These are phyloP conservation scores for Lepidium didymum DNA, from an alignment of 345 rosid species.

Conservation along the genomic window DNA sequence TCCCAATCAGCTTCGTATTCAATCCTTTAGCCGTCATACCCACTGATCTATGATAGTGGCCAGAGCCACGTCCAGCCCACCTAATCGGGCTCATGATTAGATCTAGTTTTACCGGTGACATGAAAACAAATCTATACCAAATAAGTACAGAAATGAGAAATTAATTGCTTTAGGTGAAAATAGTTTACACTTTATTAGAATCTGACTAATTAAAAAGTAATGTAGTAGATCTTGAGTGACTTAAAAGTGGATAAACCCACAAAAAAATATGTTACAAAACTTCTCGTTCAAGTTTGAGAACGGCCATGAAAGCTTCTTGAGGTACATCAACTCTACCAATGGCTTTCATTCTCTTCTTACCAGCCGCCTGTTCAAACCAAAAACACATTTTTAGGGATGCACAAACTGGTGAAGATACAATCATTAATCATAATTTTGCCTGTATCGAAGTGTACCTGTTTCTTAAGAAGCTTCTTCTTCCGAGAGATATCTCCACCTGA, in stretches of 20 bases:
- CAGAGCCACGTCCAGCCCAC: too few relatives aligned
- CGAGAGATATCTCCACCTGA: constrained; percentile 92
- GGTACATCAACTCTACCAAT: constrained; percentile 97
- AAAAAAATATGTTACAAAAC: constrained; percentile 38
- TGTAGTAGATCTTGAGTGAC: constrained; percentile 1
- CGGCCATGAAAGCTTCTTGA: constrained; percentile 99
- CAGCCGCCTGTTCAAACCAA: constrained; percentile 60
- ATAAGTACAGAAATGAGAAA: neutral
- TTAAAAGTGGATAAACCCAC: neutral
- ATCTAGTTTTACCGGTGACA: too few relatives aligned
- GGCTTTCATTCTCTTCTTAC: constrained; percentile 98
- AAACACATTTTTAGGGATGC: neutral
- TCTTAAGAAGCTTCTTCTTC: constrained; percentile 94
- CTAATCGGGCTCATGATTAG: too few relatives aligned
- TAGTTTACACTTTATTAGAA: constrained; percentile 3
- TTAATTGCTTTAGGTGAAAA: neutral
- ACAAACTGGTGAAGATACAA: neutral
- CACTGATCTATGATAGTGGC: too few relatives aligned
- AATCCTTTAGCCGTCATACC: too few relatives aligned
- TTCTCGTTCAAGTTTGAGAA: constrained; percentile 90
- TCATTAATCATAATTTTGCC: neutral
- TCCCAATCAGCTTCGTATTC: too few relatives aligned
- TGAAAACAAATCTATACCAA: too few relatives aligned
- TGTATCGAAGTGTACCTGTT: constrained; percentile 47
- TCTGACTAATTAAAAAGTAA: neutral